phyloP scores from a whole-genome alignment of 805 yeast species.

The Wickerhamiella slavikovae region DNA sequence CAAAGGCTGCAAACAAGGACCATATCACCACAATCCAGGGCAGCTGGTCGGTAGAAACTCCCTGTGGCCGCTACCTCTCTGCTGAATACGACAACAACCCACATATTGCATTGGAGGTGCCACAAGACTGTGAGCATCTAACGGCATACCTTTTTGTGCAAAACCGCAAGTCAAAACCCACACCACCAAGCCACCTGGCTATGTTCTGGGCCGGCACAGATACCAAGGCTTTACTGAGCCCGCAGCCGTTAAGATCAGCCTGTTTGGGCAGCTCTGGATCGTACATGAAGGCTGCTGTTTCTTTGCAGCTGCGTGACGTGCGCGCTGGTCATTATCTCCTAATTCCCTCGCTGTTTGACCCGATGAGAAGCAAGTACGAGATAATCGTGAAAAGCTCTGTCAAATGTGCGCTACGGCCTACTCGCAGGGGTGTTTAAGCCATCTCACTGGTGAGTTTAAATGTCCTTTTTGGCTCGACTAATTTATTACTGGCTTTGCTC shows the following conservation, averaged over 20 bases:
- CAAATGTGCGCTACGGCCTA: too few species aligned
- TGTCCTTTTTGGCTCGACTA: too few species aligned
- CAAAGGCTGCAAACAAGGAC: neutral
- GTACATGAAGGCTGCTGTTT: neutral
- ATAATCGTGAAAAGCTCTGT: too few species aligned
- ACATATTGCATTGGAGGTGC: neutral
- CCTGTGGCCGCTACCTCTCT: neutral
- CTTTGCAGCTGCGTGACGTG: neutral
- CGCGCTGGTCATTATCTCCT: conserved; percentile 1
- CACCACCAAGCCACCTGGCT: neutral
- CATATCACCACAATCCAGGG: neutral
- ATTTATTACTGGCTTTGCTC: too few species aligned
- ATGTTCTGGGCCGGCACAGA: neutral
- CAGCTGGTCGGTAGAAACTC: neutral
- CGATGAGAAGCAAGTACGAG: too few species aligned
- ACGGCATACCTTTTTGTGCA: neutral
- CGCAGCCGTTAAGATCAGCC: neutral
- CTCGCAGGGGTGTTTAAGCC: too few species aligned
- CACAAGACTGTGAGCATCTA: neutral
- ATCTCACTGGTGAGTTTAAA: too few species aligned
- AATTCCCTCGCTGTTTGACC: conserved; percentile 1
- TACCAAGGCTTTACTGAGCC: neutral
- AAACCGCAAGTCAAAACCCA: too few species aligned
- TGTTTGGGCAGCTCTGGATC: neutral
- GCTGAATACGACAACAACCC: neutral